Percentiles rank a stretch among this genome's conserved stretches.
phyloP scores from a whole-genome alignment of 441 rosid genomes.

The Erodium trifolium region DNA sequence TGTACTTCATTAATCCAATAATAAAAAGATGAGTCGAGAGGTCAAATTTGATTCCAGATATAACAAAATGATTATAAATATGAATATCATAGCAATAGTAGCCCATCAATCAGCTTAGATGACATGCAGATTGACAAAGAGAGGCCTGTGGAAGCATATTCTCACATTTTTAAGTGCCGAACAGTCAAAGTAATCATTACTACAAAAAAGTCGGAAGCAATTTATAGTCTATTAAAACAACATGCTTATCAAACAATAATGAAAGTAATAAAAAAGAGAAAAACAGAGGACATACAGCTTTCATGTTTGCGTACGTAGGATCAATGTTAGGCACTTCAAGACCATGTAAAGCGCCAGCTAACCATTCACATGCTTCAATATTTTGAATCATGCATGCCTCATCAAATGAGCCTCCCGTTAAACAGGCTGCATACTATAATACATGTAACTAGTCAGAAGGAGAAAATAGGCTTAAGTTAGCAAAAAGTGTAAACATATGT shows the following conservation, averaged over 20 bases:
- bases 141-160: neutral
- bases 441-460: slow-evolving; percentile 24
- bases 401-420: slow-evolving; percentile 89
- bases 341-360: slow-evolving; percentile 66
- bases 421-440: slow-evolving; percentile 69
- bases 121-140: too few species aligned
- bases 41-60: too few species aligned
- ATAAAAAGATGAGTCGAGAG: too few species aligned
- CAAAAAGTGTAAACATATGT: neutral
- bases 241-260: neutral
- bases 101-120: too few species aligned
- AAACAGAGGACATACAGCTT: slow-evolving; percentile 55
- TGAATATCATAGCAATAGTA: too few species aligned
- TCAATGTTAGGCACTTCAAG: slow-evolving; percentile 85
- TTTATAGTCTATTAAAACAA: neutral
- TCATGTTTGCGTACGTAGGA: slow-evolving; percentile 66
- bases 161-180: neutral
- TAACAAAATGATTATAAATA: too few species aligned
- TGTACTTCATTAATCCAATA: too few species aligned
- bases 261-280: slow-evolving; percentile 17
- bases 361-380: slow-evolving; percentile 98
- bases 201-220: neutral
- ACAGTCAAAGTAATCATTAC: neutral
- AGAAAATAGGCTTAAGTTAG: slow-evolving; percentile 13
- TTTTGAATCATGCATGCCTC: slow-evolving; percentile 87